Conservation (phyloP, 345 rosid genomes). For the Capsella bursapastoris region DNA sequence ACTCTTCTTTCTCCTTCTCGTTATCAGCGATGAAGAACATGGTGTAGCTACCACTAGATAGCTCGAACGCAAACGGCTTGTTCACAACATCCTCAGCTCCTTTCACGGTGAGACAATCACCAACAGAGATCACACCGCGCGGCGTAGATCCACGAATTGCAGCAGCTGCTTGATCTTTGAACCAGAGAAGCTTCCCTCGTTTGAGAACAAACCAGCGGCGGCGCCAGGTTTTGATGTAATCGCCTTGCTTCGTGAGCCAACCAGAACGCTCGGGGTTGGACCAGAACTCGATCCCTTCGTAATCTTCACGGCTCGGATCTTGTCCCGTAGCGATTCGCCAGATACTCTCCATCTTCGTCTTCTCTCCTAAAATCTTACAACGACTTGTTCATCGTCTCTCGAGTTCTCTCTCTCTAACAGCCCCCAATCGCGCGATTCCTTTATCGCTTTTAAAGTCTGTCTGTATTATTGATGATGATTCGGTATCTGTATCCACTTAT, state of each 20-base stretch:
- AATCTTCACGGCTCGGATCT: slow-evolving; percentile 69
- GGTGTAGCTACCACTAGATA: slow-evolving; percentile 61
- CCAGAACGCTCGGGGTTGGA: slow-evolving; percentile 73
- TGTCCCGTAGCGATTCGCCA: slow-evolving; percentile 77
- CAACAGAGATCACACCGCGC: slow-evolving; percentile 74
- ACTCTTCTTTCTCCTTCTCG: slow-evolving; percentile 85
- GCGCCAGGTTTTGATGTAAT: slow-evolving; percentile 87
- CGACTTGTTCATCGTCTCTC: not conserved
- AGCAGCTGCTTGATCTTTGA: slow-evolving; percentile 61
- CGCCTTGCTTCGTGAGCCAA: slow-evolving; percentile 82
- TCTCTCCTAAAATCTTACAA: slow-evolving; percentile 32
- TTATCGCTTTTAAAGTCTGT: not conserved
- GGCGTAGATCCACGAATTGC: slow-evolving; percentile 60
- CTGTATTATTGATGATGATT: slow-evolving; percentile 9
- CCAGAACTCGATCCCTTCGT: slow-evolving; percentile 74
- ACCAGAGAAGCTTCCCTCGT: slow-evolving; percentile 85
- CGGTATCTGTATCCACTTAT: not conserved
- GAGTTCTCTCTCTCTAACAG: not conserved
- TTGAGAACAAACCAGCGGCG: slow-evolving; percentile 87
- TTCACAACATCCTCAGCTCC: slow-evolving; percentile 85
- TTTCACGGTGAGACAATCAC: slow-evolving; percentile 74
- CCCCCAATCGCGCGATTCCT: slow-evolving; percentile 3
- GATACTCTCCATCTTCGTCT: slow-evolving; percentile 56
- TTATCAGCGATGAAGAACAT: slow-evolving; percentile 81
- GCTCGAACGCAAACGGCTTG: slow-evolving; percentile 77